Conservation (phyloP, 352 stramenopile species). For the Globisporangium echinulatum region DNA sequence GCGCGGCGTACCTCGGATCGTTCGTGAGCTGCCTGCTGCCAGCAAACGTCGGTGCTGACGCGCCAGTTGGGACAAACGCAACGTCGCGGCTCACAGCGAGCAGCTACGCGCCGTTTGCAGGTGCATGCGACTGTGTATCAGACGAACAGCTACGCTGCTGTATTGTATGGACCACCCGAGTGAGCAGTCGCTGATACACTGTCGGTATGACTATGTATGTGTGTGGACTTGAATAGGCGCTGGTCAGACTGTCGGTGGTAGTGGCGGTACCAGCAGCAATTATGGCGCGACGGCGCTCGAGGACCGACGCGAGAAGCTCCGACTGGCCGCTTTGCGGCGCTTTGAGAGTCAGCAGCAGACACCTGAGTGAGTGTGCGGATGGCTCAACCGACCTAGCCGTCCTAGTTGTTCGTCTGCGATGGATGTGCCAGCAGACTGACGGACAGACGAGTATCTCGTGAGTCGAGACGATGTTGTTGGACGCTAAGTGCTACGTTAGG, state of each 20-base stretch:
- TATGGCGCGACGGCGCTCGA: slow-evolving; percentile 18
- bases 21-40: slow-evolving; percentile 81
- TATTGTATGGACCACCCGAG: background rate
- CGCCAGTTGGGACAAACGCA: slow-evolving; percentile 36
- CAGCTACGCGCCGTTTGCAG: slow-evolving; percentile 58
- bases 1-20: slow-evolving; percentile 90
- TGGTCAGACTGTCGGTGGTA: slow-evolving; percentile 29
- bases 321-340: slow-evolving; percentile 50
- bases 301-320: slow-evolving; percentile 63
- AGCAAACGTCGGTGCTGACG: slow-evolving; percentile 37
- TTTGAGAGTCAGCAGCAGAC: slow-evolving; percentile 21
- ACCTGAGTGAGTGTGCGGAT: no score
- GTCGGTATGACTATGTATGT: background rate
- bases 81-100: slow-evolving; percentile 13
- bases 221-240: slow-evolving; percentile 22
- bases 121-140: slow-evolving; percentile 15
- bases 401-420: no score
- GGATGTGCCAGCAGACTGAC: no score
- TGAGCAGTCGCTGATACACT: background rate
- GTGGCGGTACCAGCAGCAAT: slow-evolving; percentile 1
- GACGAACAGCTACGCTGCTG: background rate
- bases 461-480: no score
- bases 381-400: no score
- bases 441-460: no score
- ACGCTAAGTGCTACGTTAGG: no score